Evolutionary conservation across 495 filamentous ascomycete genomes (phyloP).

Genomic region (Pseudevernia furfuracea): DNA sequence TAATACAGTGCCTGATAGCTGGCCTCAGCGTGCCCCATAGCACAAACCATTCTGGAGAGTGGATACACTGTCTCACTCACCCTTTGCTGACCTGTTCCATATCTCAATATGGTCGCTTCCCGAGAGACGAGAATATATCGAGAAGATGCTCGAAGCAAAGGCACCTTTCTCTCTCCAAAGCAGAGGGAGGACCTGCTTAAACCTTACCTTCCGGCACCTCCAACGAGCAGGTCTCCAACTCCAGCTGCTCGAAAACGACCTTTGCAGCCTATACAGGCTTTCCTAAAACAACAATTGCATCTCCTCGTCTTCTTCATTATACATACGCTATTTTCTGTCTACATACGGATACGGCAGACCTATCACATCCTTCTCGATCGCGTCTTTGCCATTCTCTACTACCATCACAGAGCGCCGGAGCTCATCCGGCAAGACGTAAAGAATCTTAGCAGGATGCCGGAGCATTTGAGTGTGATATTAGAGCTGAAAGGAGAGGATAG

Average conservation of each 20-base stretch:
- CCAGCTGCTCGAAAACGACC: conserved; percentile 27
- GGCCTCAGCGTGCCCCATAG: neutral
- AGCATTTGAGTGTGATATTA: conserved; percentile 82
- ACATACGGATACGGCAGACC: conserved; percentile 68
- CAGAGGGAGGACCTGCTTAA: conserved; percentile 67
- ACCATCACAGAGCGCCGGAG: conserved; percentile 91
- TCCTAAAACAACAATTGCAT: conserved; percentile 60
- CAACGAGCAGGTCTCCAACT: conserved; percentile 28
- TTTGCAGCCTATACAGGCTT: conserved; percentile 52
- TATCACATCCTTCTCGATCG: conserved; percentile 71
- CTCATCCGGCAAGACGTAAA: conserved; percentile 84
- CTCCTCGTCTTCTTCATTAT: conserved; percentile 61
- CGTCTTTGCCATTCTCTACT: conserved; percentile 69
- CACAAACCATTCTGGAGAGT: neutral
- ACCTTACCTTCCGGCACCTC: conserved; percentile 65
- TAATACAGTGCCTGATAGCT: neutral
- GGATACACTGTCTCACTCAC: neutral
- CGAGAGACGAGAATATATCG: conserved; percentile 54
- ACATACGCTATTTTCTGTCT: conserved; percentile 77
- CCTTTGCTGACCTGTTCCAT: neutral
- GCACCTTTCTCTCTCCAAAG: conserved; percentile 50
- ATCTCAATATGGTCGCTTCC: conserved; percentile 43
- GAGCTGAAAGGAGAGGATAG: conserved; percentile 61
- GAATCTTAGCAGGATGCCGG: conserved; percentile 59
- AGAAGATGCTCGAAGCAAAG: conserved; percentile 51